A percentile compares a stretch with the other conserved stretches of the same genome.
Conservation (phyloP, 257 asterid species). For the Prunella vulgaris region DNA sequence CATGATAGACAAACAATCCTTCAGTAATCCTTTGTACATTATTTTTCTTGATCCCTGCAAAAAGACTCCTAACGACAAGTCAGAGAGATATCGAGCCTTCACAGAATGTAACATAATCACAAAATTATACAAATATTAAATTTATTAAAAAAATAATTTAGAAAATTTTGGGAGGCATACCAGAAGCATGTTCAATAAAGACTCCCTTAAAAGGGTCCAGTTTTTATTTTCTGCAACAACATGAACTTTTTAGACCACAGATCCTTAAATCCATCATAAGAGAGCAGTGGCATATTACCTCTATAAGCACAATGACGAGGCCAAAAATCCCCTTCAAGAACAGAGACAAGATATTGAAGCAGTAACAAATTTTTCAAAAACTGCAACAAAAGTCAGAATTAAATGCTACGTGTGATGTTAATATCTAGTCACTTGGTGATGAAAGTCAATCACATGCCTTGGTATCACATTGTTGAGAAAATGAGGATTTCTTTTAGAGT, state of each 20-base stretch:
- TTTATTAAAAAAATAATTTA: not conserved
- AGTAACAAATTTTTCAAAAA: conserved; percentile 63
- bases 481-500: not conserved
- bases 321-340: conserved; percentile 64
- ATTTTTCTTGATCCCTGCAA: conserved; percentile 87
- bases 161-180: conserved; percentile 37
- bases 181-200: conserved; percentile 68
- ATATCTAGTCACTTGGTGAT: not conserved
- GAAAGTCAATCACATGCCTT: not conserved
- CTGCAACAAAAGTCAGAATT: conserved; percentile 40
- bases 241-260: not conserved
- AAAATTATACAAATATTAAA: not conserved
- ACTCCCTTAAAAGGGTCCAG: conserved; percentile 72
- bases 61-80: conserved; percentile 11
- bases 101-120: not conserved
- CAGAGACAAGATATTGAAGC: conserved; percentile 73
- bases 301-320: conserved; percentile 55
- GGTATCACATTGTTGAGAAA: not conserved
- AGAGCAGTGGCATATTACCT: conserved; percentile 38
- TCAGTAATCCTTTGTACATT: conserved; percentile 51
- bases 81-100: conserved; percentile 16
- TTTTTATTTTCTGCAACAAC: conserved; percentile 59
- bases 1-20: conserved; percentile 52
- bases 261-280: not conserved
- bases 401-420: not conserved